Evolutionary conservation across 2,329 filamentous ascomycete species (phyloP).

Genomic region (Alternaria incomplexa): DNA sequence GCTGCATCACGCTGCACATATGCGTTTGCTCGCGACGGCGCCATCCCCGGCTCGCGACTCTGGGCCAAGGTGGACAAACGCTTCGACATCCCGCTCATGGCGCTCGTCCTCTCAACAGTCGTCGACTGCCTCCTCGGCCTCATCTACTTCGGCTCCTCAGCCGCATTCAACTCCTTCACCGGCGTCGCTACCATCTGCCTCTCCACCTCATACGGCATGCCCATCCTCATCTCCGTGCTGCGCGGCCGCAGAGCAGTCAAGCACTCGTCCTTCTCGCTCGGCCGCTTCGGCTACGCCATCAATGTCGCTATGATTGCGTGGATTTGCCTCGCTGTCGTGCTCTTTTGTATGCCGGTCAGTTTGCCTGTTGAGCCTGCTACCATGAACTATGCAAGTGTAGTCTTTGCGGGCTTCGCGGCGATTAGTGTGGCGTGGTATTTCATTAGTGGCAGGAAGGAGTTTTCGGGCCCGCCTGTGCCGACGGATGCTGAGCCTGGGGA

Average conservation of each 20-base stretch:
- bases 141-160: conserved; percentile 79
- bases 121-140: conserved; percentile 75
- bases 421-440: conserved; percentile 49
- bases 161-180: conserved; percentile 81
- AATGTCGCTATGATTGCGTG: conserved; percentile 73
- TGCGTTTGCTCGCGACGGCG: conserved; percentile 76
- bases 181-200: conserved; percentile 82
- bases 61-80: conserved; percentile 70
- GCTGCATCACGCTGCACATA: conserved; percentile 77
- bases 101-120: conserved; percentile 69
- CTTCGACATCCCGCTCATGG: conserved; percentile 73
- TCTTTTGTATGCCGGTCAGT: conserved; percentile 75
- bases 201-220: conserved; percentile 75
- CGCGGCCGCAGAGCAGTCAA: conserved; percentile 70
- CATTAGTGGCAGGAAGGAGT: conserved; percentile 45
- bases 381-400: conserved; percentile 54
- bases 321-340: conserved; percentile 71
- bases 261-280: conserved; percentile 71
- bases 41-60: conserved; percentile 71
- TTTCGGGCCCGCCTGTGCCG: conserved; percentile 48
- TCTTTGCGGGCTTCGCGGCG: conserved; percentile 48
- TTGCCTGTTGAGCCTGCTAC: conserved; percentile 48
- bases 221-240: conserved; percentile 73
- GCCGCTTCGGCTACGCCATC: conserved; percentile 70
- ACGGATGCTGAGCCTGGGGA: conserved; percentile 44